Evolutionary conservation across 2,329 filamentous ascomycete species (phyloP), one percentile per base, ranked within the genome.

Genomic region (Penicillium decumbens): DNA sequence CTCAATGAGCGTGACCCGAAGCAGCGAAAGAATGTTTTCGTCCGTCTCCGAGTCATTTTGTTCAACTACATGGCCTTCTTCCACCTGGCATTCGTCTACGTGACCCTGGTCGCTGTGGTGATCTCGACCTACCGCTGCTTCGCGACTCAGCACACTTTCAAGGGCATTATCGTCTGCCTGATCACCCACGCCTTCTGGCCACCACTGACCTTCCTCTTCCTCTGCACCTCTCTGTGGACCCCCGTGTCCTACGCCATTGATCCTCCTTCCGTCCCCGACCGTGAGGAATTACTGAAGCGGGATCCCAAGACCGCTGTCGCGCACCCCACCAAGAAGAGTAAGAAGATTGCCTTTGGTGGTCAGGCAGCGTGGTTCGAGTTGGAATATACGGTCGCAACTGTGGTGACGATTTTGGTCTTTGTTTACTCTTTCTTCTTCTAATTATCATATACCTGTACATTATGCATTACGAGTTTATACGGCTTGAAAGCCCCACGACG

Each of bases 101-200:
- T 80, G 29, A 78, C 76, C 3, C 68, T 81, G 15, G 69, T 77
- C 4, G 77, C 72, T 2, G 77, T 80, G 29, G 71, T 72, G 6
- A 60, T 78, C 42, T 77, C 76, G 1, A 74, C 74, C 5, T 80
- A 77, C 66, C 76, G 76, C 50, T 78, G 75, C 63, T 75, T 79
- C 57, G 62, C 69, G 30, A 59, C 69, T 13, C 64, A 74, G 23
- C 59, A 68, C 18, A 61, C 65, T 4, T 65, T 68, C 29, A 66
- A 66, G 54, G 69, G 72, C 8, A 66, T 75, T n/a, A 68, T 82
- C 13, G 60, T 78, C 41, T 76, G 75, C 56, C 69, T 85, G 3
- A 62, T 84, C 35, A 82, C 80, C 0, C 80, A 83, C 61, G 80
- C 79, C 10, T 80, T 79, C 67, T 84, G 81, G 81, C 80, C 80